Evolutionary conservation across 768 basidiomycete species (phyloP), one percentile per base, ranked within the genome.

Genomic region (Suillus subaureus): DNA sequence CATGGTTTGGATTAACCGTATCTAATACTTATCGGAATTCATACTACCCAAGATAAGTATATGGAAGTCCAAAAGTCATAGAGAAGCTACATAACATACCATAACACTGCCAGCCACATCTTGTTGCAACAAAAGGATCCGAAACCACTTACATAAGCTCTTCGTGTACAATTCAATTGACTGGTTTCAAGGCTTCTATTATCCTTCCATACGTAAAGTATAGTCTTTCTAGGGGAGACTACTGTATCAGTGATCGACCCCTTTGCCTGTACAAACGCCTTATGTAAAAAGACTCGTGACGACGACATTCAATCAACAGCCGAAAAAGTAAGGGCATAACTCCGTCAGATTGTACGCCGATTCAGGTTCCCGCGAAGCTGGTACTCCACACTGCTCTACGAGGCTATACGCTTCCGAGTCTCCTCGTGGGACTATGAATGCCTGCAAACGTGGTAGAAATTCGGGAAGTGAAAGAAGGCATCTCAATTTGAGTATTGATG

Each of bases 1-100:
- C 61, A 60, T 62, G 31, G 55, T 61, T 61, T 39, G 15, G 58
- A 55, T 35, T 55, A 55, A 55, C 54, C 52, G 11, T 54, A 18
- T 35, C 9, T 35, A 35, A 35, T 9, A 11, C 54, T 55, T 33
- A 55, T 33, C 12, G 18, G 21, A 26, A 49, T 23, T n/a, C n/a
- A n/a, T n/a, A n/a, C n/a, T 16, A 33, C 6, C 33, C 33, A 33
- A 33, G 33, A 33, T 33, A 33, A 15, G 15, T n/a, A n/a, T n/a
- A n/a, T n/a, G n/a, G n/a, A 13, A 23, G 47, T 49, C 47, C 47
- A 51, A 23, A 43, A 45, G 21, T 21, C 4, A 21, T n/a, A 28
- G 16, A 18, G 11, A 55, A 55, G 31, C 54, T 55, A 21, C 31
- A 55, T n/a, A 55, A 55, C 31, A 55, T 33, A n/a, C 11, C 33